These are phyloP conservation scores for Martiniozyma asiatica DNA, from an alignment of 1,139 yeast genomes.

Conservation along the genomic window DNA sequence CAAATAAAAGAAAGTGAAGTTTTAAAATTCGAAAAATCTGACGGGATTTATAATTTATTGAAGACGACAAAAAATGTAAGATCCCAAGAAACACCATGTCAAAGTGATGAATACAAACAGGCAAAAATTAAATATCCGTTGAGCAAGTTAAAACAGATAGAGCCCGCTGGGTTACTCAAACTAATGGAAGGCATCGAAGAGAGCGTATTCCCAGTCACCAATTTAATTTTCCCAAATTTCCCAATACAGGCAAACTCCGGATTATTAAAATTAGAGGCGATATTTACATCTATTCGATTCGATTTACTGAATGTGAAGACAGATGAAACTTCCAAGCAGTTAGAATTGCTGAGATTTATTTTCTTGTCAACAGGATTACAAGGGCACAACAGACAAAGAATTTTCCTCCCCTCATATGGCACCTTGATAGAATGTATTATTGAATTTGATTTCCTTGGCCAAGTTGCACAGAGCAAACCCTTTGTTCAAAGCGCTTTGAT, in stretches of 20 bases:
- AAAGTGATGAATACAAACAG: too few relatives aligned
- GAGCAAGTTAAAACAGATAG: slow-evolving; percentile 6
- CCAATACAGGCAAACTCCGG: slow-evolving; percentile 3
- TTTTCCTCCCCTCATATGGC: slow-evolving; percentile 26
- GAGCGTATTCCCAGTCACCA: slow-evolving; percentile 8
- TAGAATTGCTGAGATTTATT: slow-evolving; percentile 17
- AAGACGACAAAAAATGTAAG: too few relatives aligned
- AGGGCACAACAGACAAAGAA: slow-evolving; percentile 23
- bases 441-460: slow-evolving; percentile 24
- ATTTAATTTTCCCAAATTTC: slow-evolving; percentile 10
- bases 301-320: slow-evolving; percentile 7
- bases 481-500: slow-evolving; percentile 16
- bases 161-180: slow-evolving; percentile 7
- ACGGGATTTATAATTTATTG: too few relatives aligned
- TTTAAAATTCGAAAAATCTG: too few relatives aligned
- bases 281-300: slow-evolving; percentile 12
- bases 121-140: slow-evolving; percentile 5
- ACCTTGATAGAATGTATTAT: slow-evolving; percentile 27
- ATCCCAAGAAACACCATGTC: too few relatives aligned
- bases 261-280: slow-evolving; percentile 10
- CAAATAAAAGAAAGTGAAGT: too few relatives aligned
- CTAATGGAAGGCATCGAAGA: slow-evolving; percentile 6
- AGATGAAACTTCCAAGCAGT: slow-evolving; percentile 14
- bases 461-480: slow-evolving; percentile 14
- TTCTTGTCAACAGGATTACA: slow-evolving; percentile 19